Evolutionary conservation across 768 basidiomycete species (phyloP).

Genomic region (Suillus placidus): DNA sequence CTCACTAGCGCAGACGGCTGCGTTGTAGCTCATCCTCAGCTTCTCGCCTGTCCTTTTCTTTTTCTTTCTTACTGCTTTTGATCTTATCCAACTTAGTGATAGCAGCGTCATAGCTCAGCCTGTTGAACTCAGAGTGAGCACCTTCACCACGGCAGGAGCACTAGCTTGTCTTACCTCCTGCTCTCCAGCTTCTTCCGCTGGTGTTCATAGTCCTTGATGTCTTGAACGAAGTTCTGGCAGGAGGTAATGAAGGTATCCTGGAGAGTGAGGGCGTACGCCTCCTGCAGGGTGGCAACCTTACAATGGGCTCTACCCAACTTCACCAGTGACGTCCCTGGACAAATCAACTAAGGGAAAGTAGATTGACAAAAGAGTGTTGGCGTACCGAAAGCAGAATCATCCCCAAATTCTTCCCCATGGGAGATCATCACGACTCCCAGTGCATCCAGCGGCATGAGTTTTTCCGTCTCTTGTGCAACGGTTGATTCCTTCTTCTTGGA

Average conservation of each 20-base stretch:
- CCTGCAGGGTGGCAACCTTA: conserved; percentile 83
- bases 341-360: neutral
- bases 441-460: conserved; percentile 75
- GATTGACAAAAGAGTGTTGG: conserved; percentile 14
- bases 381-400: conserved; percentile 72
- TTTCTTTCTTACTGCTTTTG: conserved; percentile 77
- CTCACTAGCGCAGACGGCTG: conserved; percentile 77
- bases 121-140: conserved; percentile 29
- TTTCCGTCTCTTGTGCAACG: conserved; percentile 61
- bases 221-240: conserved; percentile 63
- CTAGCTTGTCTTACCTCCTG: conserved; percentile 54
- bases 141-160: neutral
- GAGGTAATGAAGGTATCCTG: conserved; percentile 73
- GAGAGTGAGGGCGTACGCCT: conserved; percentile 73
- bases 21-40: conserved; percentile 81
- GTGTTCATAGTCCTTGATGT: conserved; percentile 82
- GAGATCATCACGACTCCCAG: conserved; percentile 86
- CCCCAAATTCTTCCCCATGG: conserved; percentile 81
- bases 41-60: conserved; percentile 69
- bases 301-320: conserved; percentile 83
- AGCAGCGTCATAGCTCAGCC: conserved; percentile 79
- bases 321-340: conserved; percentile 68
- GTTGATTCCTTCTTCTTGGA: conserved; percentile 76
- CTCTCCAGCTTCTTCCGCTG: conserved; percentile 88
- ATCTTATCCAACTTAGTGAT: conserved; percentile 67